phyloP scores from a whole-genome alignment of 1,284 basidiomycete genomes.

The Uromyces viciae-fabae region DNA sequence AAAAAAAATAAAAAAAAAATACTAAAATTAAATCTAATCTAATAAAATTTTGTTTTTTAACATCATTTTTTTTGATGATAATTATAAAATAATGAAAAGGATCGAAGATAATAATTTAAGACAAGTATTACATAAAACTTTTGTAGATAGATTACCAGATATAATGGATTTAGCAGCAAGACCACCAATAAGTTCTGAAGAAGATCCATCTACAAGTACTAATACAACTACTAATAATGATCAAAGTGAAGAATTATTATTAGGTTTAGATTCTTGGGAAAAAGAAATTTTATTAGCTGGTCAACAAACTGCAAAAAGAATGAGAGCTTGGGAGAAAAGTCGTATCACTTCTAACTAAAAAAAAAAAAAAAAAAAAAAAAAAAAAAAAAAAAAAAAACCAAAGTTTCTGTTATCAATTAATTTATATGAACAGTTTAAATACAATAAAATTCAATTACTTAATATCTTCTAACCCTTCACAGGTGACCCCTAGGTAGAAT shows the following conservation, averaged over 20 bases:
- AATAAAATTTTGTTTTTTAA: neutral
- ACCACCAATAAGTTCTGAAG: conserved; percentile 48
- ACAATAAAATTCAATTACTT: too few relatives aligned
- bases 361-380: too few relatives aligned
- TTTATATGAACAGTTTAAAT: neutral
- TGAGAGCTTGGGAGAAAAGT: conserved; percentile 10
- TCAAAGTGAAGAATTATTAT: conserved; percentile 49
- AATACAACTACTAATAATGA: neutral
- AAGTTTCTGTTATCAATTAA: too few relatives aligned
- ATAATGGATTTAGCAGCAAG: conserved; percentile 52
- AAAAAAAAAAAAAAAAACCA: too few relatives aligned
- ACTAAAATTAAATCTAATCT: too few relatives aligned
- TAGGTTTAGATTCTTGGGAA: conserved; percentile 52
- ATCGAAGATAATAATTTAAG: conserved; percentile 49
- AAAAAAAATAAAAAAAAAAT: neutral
- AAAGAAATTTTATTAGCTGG: conserved; percentile 47
- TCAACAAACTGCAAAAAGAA: conserved; percentile 8
- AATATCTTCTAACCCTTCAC: too few relatives aligned
- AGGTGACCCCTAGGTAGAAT: too few relatives aligned
- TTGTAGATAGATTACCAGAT: conserved; percentile 49
- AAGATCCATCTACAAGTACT: conserved; percentile 45
- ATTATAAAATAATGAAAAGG: conserved; percentile 34
- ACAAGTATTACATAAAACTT: conserved; percentile 48
- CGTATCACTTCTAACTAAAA: neutral
- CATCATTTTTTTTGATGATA: neutral